These are phyloP conservation scores for Jamesozyma rosinii DNA, from an alignment of 805 yeast genomes.

Conservation along the genomic window DNA sequence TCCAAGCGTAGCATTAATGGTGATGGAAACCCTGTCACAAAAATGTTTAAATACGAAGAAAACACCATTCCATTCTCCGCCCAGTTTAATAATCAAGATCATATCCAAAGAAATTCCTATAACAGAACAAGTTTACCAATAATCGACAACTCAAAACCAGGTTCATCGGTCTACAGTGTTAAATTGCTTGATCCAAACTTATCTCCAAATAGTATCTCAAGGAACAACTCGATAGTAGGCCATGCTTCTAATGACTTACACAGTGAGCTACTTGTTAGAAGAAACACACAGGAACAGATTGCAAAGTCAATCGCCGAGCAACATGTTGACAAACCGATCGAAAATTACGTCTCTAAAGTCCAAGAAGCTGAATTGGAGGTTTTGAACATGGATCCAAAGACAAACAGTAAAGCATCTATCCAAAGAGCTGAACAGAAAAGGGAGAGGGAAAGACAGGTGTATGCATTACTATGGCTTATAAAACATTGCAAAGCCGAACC, in stretches of 20 bases:
- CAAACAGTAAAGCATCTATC: conserved; percentile 24
- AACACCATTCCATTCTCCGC: neutral
- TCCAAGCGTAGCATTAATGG: neutral
- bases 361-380: conserved; percentile 34
- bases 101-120: neutral
- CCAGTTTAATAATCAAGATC: neutral
- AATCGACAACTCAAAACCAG: neutral
- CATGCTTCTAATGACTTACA: neutral
- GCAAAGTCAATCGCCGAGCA: conserved; percentile 26
- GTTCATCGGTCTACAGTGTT: neutral
- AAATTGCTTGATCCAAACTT: neutral
- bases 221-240: neutral
- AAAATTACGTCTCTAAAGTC: conserved; percentile 38
- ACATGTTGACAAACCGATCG: conserved; percentile 31
- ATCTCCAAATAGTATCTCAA: neutral
- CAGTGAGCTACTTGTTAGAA: conserved; percentile 5
- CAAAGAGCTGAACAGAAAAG: conserved; percentile 30
- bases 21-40: neutral
- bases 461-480: conserved; percentile 75
- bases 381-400: conserved; percentile 23
- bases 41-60: neutral
- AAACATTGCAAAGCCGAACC: conserved; percentile 46
- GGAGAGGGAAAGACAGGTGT: conserved; percentile 63
- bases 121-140: neutral
- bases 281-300: conserved; percentile 18